Evolutionary conservation across 306 rosid genomes (phyloP), one percentile per base, ranked within the genome.

Genomic region (Rubus idaeus): DNA sequence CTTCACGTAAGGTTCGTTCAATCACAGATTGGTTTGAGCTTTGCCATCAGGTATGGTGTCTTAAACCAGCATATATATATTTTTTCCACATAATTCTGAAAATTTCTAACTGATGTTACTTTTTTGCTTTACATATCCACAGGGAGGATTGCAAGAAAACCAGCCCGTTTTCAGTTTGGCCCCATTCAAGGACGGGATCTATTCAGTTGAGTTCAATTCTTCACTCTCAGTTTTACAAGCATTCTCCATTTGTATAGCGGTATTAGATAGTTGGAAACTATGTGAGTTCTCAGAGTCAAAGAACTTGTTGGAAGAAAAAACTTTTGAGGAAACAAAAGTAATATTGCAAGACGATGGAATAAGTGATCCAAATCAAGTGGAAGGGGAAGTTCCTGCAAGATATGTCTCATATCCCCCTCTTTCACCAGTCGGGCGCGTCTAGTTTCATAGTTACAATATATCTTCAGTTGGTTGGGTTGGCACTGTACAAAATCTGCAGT

Each of bases 171-270:
- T 92, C 68, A 86, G 85, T 56, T 75, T 96, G 79, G 70, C 88
- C 47, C 85, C 83, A 63, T 91, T 83, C 75, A 90, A 88, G 85
- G 89, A 88, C 52, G 93, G 90, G 69, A 80, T 86, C 83, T 96
- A 88, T 62, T 92, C 99, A 45, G 90, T 92, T 70, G 89, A 83
- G 84, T 96, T 90, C 79, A 90, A 77, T 70, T 85, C 96, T 50
- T 86, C 93, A 60, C 75, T 96, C 68, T 81, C 98, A 58, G 83
- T 79, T 76, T 76, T 96, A 85, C 99, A 88, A 88, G 99, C 98
- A 51, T 92, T 96, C 86, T 92, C 97, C 77, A 86, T 89, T 49
- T 87, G 97, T 91, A 81, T 90, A 85, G 92, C 98, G 10, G 84
- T 89, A 77, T 77, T 96, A 76, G 96, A 96, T 72, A 52, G 96